These are phyloP conservation scores for Claviceps maximensis DNA, from an alignment of 2,329 filamentous ascomycete genomes.

Conservation along the genomic window DNA sequence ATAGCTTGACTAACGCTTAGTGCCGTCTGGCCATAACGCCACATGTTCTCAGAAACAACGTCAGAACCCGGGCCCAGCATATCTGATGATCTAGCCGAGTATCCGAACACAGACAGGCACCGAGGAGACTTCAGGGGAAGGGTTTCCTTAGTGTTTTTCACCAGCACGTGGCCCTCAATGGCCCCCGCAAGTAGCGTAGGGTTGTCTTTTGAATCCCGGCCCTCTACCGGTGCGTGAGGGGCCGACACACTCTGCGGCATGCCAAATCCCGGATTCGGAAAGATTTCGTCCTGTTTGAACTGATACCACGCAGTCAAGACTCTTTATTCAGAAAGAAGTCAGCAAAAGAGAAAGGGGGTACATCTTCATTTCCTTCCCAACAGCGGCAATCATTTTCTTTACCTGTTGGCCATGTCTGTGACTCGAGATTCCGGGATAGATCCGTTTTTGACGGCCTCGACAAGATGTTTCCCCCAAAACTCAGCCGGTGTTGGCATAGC, in stretches of 20 bases:
- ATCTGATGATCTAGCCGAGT: constrained; percentile 38
- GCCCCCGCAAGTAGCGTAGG: constrained; percentile 38
- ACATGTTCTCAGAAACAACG: constrained; percentile 19
- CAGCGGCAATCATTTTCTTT: neutral
- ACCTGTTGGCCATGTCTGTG: constrained; percentile 45
- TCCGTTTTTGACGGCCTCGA: constrained; percentile 45
- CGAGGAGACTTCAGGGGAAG: constrained; percentile 39
- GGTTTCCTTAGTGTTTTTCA: constrained; percentile 45
- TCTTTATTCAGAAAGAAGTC: constrained; percentile 9
- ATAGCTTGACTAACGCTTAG: neutral
- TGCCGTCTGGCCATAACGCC: constrained; percentile 20
- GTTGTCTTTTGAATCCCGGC: constrained; percentile 30
- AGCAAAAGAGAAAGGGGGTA: neutral
- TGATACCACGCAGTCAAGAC: constrained; percentile 43
- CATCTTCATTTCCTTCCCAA: neutral
- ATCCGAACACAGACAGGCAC: constrained; percentile 47
- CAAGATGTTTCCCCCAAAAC: constrained; percentile 40
- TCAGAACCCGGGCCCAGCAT: constrained; percentile 25
- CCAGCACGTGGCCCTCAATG: constrained; percentile 48
- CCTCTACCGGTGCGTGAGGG: constrained; percentile 41
- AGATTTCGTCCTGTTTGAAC: constrained; percentile 35
- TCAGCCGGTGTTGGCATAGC: constrained; percentile 42
- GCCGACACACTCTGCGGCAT: constrained; percentile 35
- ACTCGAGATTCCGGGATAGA: constrained; percentile 41
- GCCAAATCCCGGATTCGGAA: constrained; percentile 34